Evolutionary conservation across 768 basidiomycete genomes (phyloP).

Genomic region (Pleurotus salmoneostramineus): DNA sequence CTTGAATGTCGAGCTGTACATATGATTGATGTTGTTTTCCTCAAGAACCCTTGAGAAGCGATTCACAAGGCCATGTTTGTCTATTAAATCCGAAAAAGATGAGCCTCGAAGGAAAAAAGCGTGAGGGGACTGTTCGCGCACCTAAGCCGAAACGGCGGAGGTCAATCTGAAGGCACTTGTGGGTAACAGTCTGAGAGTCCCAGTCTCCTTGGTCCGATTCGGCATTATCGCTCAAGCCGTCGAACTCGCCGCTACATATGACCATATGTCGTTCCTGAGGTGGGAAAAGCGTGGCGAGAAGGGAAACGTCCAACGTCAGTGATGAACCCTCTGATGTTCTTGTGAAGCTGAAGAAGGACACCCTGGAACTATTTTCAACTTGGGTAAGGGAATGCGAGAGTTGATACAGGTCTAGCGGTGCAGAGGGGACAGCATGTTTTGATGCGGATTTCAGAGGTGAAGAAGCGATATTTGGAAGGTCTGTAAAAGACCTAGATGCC

Average conservation of each 20-base stretch:
- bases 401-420: constrained; percentile 13
- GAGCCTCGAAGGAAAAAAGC: constrained; percentile 2
- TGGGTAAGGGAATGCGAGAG: neutral
- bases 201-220: constrained; percentile 37
- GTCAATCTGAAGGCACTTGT: constrained; percentile 76
- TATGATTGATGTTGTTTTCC: constrained; percentile 72
- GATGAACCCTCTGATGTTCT: constrained; percentile 75
- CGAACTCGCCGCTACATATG: constrained; percentile 68
- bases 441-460: constrained; percentile 27
- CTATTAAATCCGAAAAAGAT: constrained; percentile 27
- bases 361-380: constrained; percentile 10
- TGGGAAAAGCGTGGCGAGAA: constrained; percentile 69
- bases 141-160: constrained; percentile 69
- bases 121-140: constrained; percentile 22
- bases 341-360: constrained; percentile 82
- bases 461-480: constrained; percentile 28
- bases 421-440: constrained; percentile 30
- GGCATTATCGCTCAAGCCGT: constrained; percentile 36
- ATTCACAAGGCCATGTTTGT: constrained; percentile 76
- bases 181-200: constrained; percentile 30
- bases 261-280: constrained; percentile 71
- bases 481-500: constrained; percentile 40
- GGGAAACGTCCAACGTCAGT: constrained; percentile 64
- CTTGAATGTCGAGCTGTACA: constrained; percentile 84
- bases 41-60: constrained; percentile 73